Evolutionary conservation across 106 monocot species (phyloP).

Genomic region (Hemerocallis citrina): DNA sequence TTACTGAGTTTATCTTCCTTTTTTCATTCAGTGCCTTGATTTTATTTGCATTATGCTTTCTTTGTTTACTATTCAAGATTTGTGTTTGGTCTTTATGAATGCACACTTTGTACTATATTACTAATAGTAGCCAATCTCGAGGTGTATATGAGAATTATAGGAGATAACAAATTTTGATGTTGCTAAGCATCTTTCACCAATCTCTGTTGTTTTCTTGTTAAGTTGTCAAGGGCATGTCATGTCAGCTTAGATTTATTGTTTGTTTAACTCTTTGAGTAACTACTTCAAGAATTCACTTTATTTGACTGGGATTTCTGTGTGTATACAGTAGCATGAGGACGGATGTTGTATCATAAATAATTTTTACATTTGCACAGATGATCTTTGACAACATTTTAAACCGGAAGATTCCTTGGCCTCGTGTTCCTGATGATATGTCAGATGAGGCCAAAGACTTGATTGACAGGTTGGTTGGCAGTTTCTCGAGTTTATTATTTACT

Average conservation of each 20-base stretch:
- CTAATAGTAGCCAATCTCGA: no score
- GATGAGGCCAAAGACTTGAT: conserved; percentile 60
- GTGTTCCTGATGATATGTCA: conserved; percentile 57
- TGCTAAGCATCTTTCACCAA: not conserved
- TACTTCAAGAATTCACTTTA: not conserved
- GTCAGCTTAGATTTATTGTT: not conserved
- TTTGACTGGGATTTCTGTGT: not conserved
- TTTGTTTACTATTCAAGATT: no score
- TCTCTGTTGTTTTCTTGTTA: not conserved
- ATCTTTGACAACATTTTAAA: conserved; percentile 66
- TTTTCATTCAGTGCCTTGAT: no score
- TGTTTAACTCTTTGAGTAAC: not conserved
- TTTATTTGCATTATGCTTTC: no score
- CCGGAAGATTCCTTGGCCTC: conserved; percentile 59
- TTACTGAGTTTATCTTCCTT: no score
- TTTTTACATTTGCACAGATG: conserved; percentile 30
- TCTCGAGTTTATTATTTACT: not conserved
- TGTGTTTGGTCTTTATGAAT: no score
- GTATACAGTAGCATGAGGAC: not conserved
- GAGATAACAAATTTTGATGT: not conserved
- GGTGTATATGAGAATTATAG: not conserved
- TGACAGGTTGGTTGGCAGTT: conserved; percentile 36
- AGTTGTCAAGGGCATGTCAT: not conserved
- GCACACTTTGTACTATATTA: not conserved
- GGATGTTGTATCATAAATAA: not conserved